Evolutionary conservation across 805 yeast species (phyloP).

Genomic region (Kluyveromyces starmeri): DNA sequence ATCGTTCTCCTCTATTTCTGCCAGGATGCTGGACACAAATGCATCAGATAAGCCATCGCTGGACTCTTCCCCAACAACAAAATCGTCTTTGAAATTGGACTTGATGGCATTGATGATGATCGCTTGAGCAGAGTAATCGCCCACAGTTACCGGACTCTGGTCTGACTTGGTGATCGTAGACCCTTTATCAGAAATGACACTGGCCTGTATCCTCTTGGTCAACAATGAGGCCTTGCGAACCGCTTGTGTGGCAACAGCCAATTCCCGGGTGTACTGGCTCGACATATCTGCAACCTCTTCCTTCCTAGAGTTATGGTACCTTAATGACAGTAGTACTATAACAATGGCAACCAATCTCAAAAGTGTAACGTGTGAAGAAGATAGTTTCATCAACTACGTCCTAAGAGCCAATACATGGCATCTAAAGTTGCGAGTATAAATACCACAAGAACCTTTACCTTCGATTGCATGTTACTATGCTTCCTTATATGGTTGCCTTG

Average conservation of each 20-base stretch:
- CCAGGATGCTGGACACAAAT: slow-evolving; percentile 42
- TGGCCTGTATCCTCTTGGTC: slow-evolving; percentile 55
- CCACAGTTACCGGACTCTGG: slow-evolving; percentile 90
- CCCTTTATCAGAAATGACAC: slow-evolving; percentile 39
- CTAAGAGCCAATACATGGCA: too few species aligned
- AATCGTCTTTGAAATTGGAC: slow-evolving; percentile 73
- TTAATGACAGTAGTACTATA: too few species aligned
- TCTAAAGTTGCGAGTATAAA: too few species aligned
- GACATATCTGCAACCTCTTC: too few species aligned
- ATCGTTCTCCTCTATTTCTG: slow-evolving; percentile 49
- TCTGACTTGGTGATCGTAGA: slow-evolving; percentile 73
- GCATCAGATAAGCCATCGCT: slow-evolving; percentile 56
- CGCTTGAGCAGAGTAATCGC: slow-evolving; percentile 96
- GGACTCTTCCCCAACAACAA: slow-evolving; percentile 91
- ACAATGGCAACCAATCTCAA: too few species aligned
- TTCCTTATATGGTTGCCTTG: too few species aligned
- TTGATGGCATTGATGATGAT: slow-evolving; percentile 77
- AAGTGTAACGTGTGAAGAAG: too few species aligned
- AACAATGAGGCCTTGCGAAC: slow-evolving; percentile 79
- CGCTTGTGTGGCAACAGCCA: slow-evolving; percentile 76
- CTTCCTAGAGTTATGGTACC: too few species aligned
- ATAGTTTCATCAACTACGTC: too few species aligned
- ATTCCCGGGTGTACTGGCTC: slow-evolving; percentile 51
- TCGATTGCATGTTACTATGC: too few species aligned
- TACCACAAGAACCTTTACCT: too few species aligned